Conservation (phyloP, 2,329 filamentous ascomycete species). For the Celoporthe dispersa region DNA sequence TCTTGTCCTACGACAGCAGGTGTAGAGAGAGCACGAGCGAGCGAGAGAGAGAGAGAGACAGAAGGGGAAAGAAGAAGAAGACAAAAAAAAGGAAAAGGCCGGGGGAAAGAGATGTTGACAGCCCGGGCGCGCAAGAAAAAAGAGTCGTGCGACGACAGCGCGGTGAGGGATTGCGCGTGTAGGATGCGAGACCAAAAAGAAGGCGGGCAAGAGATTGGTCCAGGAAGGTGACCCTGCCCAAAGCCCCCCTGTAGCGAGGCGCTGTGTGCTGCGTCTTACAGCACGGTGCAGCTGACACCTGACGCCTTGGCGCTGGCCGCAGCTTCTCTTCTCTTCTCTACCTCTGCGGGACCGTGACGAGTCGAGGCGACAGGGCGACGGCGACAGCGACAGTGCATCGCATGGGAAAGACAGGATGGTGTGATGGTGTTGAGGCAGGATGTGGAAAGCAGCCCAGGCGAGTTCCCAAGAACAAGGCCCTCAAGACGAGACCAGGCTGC, state of each 20-base stretch:
- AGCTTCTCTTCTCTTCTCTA: not conserved
- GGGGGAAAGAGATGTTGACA: slow-evolving; percentile 25
- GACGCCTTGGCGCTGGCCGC: not conserved
- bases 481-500: not conserved
- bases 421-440: not conserved
- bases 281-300: not conserved
- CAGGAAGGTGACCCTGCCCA: not conserved
- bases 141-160: slow-evolving; percentile 7
- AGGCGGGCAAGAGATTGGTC: not conserved
- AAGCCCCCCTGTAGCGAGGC: not conserved
- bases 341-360: slow-evolving; percentile 23
- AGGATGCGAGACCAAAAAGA: not conserved
- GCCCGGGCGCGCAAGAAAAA: slow-evolving; percentile 6
- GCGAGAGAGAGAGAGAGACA: too few relatives aligned
- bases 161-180: slow-evolving; percentile 13
- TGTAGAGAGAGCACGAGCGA: not conserved
- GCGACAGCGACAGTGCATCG: slow-evolving; percentile 16
- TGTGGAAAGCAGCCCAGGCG: not conserved
- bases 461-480: not conserved
- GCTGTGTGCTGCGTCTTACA: slow-evolving; percentile 26
- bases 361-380: not conserved
- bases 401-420: not conserved
- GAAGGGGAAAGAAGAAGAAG: not conserved
- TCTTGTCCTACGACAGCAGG: slow-evolving; percentile 24
- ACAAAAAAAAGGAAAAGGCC: not conserved